These are phyloP conservation scores for Beta vulgaris DNA, from an alignment of 148 eudicot genomes.

Conservation along the genomic window DNA sequence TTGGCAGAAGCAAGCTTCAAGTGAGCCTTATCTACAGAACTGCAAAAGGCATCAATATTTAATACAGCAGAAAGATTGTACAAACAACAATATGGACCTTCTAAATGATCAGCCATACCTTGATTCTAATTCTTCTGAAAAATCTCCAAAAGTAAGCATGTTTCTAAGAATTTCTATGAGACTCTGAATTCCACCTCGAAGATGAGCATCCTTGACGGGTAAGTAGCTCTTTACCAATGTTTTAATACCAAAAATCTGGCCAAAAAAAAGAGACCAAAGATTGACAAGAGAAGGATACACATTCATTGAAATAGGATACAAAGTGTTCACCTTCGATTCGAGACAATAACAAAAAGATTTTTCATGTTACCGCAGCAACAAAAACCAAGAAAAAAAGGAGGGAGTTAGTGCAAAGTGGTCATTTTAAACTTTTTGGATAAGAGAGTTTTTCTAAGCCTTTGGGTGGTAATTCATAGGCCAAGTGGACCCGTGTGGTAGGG, in stretches of 20 bases:
- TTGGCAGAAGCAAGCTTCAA: constrained; percentile 91
- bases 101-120: constrained; percentile 44
- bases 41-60: constrained; percentile 33
- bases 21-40: constrained; percentile 87
- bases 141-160: constrained; percentile 74
- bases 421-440: too few species aligned
- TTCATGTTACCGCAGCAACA: too few species aligned
- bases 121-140: constrained; percentile 66
- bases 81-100: constrained; percentile 5
- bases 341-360: not conserved
- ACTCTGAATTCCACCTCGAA: constrained; percentile 81
- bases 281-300: not conserved
- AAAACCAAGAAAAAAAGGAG: too few species aligned
- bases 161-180: constrained; percentile 62
- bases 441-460: too few species aligned
- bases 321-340: not conserved
- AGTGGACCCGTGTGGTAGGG: too few species aligned
- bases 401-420: too few species aligned
- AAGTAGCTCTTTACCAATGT: constrained; percentile 92
- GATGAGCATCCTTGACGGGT: constrained; percentile 93
- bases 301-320: not conserved
- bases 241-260: constrained; percentile 85
- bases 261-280: not conserved
- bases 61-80: constrained; percentile 7
- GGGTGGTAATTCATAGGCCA: too few species aligned